These are phyloP conservation scores for Castanea crenata DNA, from an alignment of 306 rosid genomes.

Conservation along the genomic window DNA sequence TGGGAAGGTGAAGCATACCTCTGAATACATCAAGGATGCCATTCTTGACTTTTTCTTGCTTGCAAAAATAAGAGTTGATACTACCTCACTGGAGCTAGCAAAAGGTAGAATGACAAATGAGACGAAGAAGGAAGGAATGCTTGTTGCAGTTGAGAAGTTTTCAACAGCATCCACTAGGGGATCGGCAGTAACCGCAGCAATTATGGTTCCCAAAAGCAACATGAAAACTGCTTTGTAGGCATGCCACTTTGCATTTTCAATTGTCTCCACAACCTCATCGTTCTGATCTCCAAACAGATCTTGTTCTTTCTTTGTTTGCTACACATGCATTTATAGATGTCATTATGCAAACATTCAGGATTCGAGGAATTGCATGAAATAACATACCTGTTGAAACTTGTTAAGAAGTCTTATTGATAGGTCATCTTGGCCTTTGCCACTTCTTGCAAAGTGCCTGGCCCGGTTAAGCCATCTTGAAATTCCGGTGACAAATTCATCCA, in stretches of 20 bases:
- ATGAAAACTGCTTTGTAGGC: constrained; percentile 56
- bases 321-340: constrained; percentile 14
- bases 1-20: constrained; percentile 49
- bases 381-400: constrained; percentile 60
- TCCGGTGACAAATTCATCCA: constrained; percentile 39
- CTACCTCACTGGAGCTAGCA: constrained; percentile 94
- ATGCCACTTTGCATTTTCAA: constrained; percentile 25
- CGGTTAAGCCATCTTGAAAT: constrained; percentile 35
- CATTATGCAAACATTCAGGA: background rate
- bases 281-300: constrained; percentile 21
- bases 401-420: constrained; percentile 40
- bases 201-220: constrained; percentile 63
- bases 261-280: constrained; percentile 31
- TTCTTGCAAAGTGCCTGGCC: constrained; percentile 22
- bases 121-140: constrained; percentile 90
- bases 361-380: background rate
- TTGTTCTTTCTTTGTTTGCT: constrained; percentile 25
- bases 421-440: constrained; percentile 22
- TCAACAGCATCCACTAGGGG: constrained; percentile 90
- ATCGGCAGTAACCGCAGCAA: constrained; percentile 89
- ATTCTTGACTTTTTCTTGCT: constrained; percentile 78
- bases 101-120: constrained; percentile 82
- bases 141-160: constrained; percentile 84
- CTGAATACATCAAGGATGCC: constrained; percentile 85
- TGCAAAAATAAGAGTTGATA: constrained; percentile 86